A percentile compares a stretch with the other conserved stretches of the same genome.
phyloP scores from a whole-genome alignment of 1,284 basidiomycete genomes.

The Trametes polyzona region DNA sequence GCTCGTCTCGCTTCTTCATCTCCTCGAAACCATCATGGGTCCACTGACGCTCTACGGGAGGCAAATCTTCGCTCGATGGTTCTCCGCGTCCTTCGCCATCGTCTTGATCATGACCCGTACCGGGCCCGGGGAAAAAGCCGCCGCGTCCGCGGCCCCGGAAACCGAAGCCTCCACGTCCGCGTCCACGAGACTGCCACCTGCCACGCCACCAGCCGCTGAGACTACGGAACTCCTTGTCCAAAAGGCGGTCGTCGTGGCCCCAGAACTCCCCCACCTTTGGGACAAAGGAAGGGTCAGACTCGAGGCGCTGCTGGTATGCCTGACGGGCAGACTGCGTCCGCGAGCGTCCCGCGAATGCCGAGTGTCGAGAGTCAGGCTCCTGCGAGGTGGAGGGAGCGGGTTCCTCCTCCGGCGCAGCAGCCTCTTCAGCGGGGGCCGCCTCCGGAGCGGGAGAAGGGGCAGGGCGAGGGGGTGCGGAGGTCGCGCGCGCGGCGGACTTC shows the following conservation, averaged over 20 bases:
- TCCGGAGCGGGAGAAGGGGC: constrained; percentile 18
- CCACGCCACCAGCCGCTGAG: constrained; percentile 84
- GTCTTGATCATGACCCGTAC: constrained; percentile 11
- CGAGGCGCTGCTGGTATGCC: constrained; percentile 76
- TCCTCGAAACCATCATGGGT: constrained; percentile 85
- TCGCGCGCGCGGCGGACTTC: constrained; percentile 25
- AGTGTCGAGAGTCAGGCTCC: constrained; percentile 19
- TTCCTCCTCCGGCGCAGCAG: constrained; percentile 34
- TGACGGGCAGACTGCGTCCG: constrained; percentile 68
- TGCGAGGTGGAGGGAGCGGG: constrained; percentile 34
- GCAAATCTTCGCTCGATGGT: constrained; percentile 37
- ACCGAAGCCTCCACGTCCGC: constrained; percentile 55
- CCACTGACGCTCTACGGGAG: constrained; percentile 72
- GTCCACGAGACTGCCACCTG: constrained; percentile 69
- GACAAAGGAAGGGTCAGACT: constrained; percentile 82
- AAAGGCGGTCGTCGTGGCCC: constrained; percentile 86
- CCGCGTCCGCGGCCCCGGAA: constrained; percentile 57
- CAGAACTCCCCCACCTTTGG: constrained; percentile 89
- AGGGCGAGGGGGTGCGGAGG: constrained; percentile 28
- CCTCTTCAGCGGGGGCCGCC: constrained; percentile 32
- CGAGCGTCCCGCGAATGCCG: constrained; percentile 36
- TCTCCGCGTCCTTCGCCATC: constrained; percentile 21
- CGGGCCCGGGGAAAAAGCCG: constrained; percentile 37
- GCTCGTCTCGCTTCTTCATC: constrained; percentile 74
- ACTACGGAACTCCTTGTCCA: constrained; percentile 75